These are phyloP conservation scores for Globisporangium alternatum DNA, from an alignment of 352 stramenopile species.

Conservation along the genomic window DNA sequence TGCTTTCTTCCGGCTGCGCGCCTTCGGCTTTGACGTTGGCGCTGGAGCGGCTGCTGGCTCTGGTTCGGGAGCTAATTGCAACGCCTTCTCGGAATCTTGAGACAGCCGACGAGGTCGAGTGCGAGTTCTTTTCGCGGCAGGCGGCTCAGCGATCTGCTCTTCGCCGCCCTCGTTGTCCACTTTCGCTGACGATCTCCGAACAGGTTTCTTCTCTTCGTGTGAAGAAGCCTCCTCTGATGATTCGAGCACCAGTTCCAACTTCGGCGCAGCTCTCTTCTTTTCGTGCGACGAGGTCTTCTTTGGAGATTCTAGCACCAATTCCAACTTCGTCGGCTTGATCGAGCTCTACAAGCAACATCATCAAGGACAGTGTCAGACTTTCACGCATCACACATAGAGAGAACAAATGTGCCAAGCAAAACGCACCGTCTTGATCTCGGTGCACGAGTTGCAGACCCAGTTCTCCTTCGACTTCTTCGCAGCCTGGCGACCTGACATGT, in stretches of 20 bases:
- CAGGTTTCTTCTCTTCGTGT: not conserved
- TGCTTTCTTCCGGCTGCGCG: conserved; percentile 13
- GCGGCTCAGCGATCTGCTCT: not conserved
- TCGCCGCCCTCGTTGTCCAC: not conserved
- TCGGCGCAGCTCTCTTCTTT: conserved; percentile 4
- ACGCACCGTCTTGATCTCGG: conserved; percentile 22
- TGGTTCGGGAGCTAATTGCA: not conserved
- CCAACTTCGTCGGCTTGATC: conserved; percentile 13
- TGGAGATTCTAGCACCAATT: not conserved
- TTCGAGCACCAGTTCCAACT: conserved; percentile 1
- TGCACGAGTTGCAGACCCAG: conserved; percentile 38
- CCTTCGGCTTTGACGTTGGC: conserved; percentile 4
- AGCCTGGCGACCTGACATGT: conserved; percentile 73
- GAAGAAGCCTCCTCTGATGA: not conserved
- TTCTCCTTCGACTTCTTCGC: conserved; percentile 48
- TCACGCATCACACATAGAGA: not conserved
- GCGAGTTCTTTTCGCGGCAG: conserved; percentile 4
- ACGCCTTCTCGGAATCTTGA: not conserved
- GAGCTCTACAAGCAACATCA: conserved; percentile 3
- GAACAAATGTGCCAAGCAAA: not conserved
- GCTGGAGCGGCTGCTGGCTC: not conserved
- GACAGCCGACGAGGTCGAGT: conserved; percentile 5
- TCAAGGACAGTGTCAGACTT: not conserved
- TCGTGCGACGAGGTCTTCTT: conserved; percentile 3
- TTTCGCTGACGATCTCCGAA: not conserved